Conservation (phyloP, 2,329 filamentous ascomycete genomes). For the Periconia digitata region DNA sequence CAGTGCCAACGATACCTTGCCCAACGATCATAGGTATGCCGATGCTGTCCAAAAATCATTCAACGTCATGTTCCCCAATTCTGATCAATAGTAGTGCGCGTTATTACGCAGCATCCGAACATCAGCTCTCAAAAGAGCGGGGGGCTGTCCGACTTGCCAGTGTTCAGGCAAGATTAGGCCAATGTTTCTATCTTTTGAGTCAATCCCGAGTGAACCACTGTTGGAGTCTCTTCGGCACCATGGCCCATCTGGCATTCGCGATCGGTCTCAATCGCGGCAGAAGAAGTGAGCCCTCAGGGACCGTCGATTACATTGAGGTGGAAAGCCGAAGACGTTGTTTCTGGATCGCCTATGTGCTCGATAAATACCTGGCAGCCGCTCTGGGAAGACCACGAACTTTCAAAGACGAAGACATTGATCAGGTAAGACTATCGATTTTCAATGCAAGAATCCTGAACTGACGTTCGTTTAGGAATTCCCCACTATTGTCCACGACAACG, state of each 20-base stretch:
- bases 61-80: background rate
- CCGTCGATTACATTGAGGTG: slow-evolving; percentile 48
- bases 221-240: slow-evolving; percentile 62
- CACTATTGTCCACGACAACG: slow-evolving; percentile 38
- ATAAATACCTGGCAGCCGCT: slow-evolving; percentile 65
- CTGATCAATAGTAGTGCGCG: slow-evolving; percentile 33
- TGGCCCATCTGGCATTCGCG: slow-evolving; percentile 54
- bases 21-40: slow-evolving; percentile 27
- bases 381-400: slow-evolving; percentile 63
- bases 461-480: slow-evolving; percentile 35
- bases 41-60: background rate
- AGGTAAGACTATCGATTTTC: slow-evolving; percentile 42
- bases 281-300: slow-evolving; percentile 30
- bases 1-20: slow-evolving; percentile 7
- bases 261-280: slow-evolving; percentile 49
- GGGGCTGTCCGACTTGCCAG: slow-evolving; percentile 58
- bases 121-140: slow-evolving; percentile 53
- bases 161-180: slow-evolving; percentile 59
- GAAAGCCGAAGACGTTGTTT: slow-evolving; percentile 63
- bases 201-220: slow-evolving; percentile 63
- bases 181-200: slow-evolving; percentile 60
- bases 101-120: slow-evolving; percentile 48
- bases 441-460: background rate
- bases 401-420: slow-evolving; percentile 66
- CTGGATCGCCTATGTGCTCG: slow-evolving; percentile 64